Evolutionary conservation across 495 filamentous ascomycete species (phyloP).

Genomic region (Niebla homalea): DNA sequence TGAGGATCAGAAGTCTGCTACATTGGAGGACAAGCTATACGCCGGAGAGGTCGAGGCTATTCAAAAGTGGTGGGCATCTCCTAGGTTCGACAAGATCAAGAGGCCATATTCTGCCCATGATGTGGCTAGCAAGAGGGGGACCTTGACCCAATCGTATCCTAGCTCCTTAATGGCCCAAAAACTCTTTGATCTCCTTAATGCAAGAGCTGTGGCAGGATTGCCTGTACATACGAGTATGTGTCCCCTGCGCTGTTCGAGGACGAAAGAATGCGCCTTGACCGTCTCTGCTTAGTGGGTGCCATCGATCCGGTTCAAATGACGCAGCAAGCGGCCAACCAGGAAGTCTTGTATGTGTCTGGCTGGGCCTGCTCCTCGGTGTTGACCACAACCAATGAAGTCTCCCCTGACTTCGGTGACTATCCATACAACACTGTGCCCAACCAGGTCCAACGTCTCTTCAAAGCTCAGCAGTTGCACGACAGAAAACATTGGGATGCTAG

Average conservation of each 20-base stretch:
- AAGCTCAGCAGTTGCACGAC: conserved; percentile 93
- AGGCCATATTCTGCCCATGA: conserved; percentile 81
- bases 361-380: conserved; percentile 93
- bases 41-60: conserved; percentile 69
- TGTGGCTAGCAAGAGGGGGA: conserved; percentile 83
- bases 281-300: conserved; percentile 57
- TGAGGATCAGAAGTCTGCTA: conserved; percentile 55
- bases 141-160: conserved; percentile 74
- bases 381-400: conserved; percentile 92
- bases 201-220: conserved; percentile 58
- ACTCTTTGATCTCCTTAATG: conserved; percentile 74
- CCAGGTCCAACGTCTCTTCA: conserved; percentile 89
- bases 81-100: conserved; percentile 78
- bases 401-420: conserved; percentile 94
- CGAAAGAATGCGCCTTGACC: conserved; percentile 5
- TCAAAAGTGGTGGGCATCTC: conserved; percentile 72
- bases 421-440: conserved; percentile 98
- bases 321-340: conserved; percentile 90
- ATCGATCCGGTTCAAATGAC: conserved; percentile 99
- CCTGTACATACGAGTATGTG: conserved; percentile 81
- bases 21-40: conserved; percentile 69
- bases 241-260: neutral
- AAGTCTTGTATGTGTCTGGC: conserved; percentile 88
- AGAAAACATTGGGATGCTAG: conserved; percentile 84
- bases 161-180: conserved; percentile 89